These are phyloP conservation scores for Dalechampia spathulata DNA, from an alignment of 441 rosid genomes.

Conservation along the genomic window DNA sequence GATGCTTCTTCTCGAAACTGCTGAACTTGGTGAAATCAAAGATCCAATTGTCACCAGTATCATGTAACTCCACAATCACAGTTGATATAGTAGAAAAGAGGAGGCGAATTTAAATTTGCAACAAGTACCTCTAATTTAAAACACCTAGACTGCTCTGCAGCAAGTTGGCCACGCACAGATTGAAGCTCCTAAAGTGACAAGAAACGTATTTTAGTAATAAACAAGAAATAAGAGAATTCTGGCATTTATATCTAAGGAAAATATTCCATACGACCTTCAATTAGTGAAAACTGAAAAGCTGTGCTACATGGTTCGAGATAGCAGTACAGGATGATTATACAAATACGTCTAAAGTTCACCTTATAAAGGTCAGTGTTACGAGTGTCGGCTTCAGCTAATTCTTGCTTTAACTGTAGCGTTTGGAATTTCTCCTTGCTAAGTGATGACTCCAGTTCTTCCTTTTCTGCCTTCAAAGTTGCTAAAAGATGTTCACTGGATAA, in stretches of 20 bases:
- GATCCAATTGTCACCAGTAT: not conserved
- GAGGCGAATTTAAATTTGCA: not conserved
- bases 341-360: conserved; percentile 32
- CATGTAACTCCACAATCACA: not conserved
- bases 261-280: not conserved
- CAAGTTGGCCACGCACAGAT: conserved; percentile 89
- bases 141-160: conserved; percentile 91
- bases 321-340: too few relatives aligned
- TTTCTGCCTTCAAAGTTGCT: conserved; percentile 61
- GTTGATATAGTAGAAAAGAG: not conserved
- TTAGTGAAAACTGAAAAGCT: not conserved
- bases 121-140: conserved; percentile 85
- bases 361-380: conserved; percentile 72
- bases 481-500: conserved; percentile 40
- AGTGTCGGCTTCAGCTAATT: conserved; percentile 67
- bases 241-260: not conserved
- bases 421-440: conserved; percentile 69
- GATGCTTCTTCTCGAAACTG: not conserved
- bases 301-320: not conserved
- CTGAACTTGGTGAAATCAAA: not conserved
- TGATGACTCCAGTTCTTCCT: conserved; percentile 70
- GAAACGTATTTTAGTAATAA: conserved; percentile 1
- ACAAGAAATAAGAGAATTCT: not conserved
- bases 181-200: conserved; percentile 69
- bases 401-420: conserved; percentile 68